Evolutionary conservation across 2,329 filamentous ascomycete genomes (phyloP), one percentile per base, ranked within the genome.

Genomic region (Fusarium phyllophilum): DNA sequence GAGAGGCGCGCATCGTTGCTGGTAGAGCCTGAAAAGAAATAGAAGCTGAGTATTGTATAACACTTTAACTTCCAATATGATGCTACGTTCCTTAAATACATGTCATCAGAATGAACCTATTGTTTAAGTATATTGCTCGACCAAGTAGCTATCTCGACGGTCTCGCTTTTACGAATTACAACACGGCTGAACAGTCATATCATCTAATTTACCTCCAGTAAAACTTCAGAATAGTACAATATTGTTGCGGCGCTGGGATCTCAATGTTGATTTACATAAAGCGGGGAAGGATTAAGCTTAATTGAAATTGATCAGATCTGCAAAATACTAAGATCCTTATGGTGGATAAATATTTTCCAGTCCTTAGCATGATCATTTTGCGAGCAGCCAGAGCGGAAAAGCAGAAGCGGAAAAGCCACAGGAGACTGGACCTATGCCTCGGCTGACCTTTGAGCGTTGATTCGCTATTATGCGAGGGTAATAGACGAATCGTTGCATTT

Each of bases 221-320:
- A 29, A 11, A 45, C 17, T 33, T 17, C 8, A 44, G 24, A 12
- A n/a, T 52, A 11, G 15, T 3, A 12, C 4, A 9, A 38, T 22
- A 29, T n/a, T 52, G 46, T 67, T 36, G 52, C 41, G 26, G 15
- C 41, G 7, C 29, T 22, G 18, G 22, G 8, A 44, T 12, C 20
- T 10, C 22, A 18, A 45, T 34, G 8, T 24, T 31, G 44, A 26
- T 44, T 36, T 15, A 36, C 41, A 48, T 17, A 58, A 48, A 24
- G 46, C 38, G 62, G 66, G 64, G 66, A 42, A 42, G 5, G 20
- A 55, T 48, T 68, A 68, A 61, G 66, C 52, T 66, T 68, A 54
- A 51, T 59, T 31, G 8, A n/a, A 49, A 6, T 13, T 6, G 9
- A 6, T 9, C 8, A 51, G 51, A 44, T 49, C 48, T 55, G 38